Base-by-base conservation (phyloP, 257 asterid genomes). In the Perilla frutescens region DNA sequence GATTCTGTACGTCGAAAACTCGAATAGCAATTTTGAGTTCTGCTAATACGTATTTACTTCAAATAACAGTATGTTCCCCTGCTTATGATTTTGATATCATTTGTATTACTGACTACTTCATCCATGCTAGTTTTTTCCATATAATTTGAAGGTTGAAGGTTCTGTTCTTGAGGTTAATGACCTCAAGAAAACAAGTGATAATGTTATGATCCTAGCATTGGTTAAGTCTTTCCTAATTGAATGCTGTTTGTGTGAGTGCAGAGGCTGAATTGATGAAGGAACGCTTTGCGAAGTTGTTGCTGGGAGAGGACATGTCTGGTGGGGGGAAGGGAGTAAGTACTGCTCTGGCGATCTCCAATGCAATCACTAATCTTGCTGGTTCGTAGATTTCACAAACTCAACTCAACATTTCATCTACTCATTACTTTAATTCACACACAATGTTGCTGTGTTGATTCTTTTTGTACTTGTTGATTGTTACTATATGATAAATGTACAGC, bases 221-320 rank as follows among this genome's bases (percentile, higher is more conserved):
- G 29, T 56, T 61, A 55, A 37, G 45, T 63, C 14, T 37, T 70
- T 41, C 39, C 73, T 55, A 60, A 79, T 45, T 47, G 32, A 29
- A 12, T 41, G 26, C 54, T 58, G 68, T 14, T 65, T 54, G 40
- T 44, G 14, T 50, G 71, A 56, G 53, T 71, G 45, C 88, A 90
- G 99, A 86, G 78, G 85, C 87, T 55, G 92, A 88, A 61, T 56
- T 88, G 71, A 91, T 94, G 93, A 94, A 94, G 77, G 89, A 90
- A 75, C 80, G 97, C 43, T 94, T 94, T 32, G 92, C 96, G 1
- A 91, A 92, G 80, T 64, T 94, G 72, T 81, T 94, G 71, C 85
- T 94, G 2, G 99, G 99, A 63, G 98, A 94, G 81, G 99, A 94
- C 62, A 94, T 94, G 97, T 88, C 97, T 5, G 99, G 99, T 71